phyloP scores from a whole-genome alignment of 164 flowering plant genomes.

The Liquidambar formosana region DNA sequence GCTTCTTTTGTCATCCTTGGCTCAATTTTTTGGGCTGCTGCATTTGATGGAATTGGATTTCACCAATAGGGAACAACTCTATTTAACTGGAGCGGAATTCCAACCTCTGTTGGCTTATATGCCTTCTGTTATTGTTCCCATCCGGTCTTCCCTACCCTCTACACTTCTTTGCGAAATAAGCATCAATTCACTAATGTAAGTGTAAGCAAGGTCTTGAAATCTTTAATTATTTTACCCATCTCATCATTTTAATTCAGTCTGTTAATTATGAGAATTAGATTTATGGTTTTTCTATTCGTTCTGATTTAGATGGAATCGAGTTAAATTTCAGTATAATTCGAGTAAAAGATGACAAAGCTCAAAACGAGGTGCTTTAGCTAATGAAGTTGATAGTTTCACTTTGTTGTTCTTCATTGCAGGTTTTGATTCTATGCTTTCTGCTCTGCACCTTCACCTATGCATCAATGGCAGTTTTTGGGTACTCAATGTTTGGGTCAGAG shows the following conservation, averaged over 20 bases:
- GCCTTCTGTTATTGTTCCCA: slow-evolving; percentile 82
- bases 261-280: too few relatives aligned
- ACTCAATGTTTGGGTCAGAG: slow-evolving; percentile 72
- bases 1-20: slow-evolving; percentile 54
- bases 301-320: too few relatives aligned
- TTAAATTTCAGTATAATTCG: too few relatives aligned
- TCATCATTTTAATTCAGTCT: too few relatives aligned
- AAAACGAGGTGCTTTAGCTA: background rate
- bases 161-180: slow-evolving; percentile 67
- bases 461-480: slow-evolving; percentile 73
- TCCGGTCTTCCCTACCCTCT: slow-evolving; percentile 83
- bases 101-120: slow-evolving; percentile 64
- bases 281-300: background rate
- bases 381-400: background rate
- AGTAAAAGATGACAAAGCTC: too few relatives aligned
- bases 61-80: slow-evolving; percentile 43
- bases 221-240: too few relatives aligned
- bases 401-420: slow-evolving; percentile 43
- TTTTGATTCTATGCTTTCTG: slow-evolving; percentile 60
- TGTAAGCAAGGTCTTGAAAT: background rate
- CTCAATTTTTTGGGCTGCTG: slow-evolving; percentile 55
- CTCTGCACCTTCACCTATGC: slow-evolving; percentile 54
- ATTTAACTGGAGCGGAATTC: slow-evolving; percentile 57
- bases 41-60: slow-evolving; percentile 67
- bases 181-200: slow-evolving; percentile 66